Evolutionary conservation across 2,329 filamentous ascomycete species (phyloP).

Genomic region (Venturia nashicola): DNA sequence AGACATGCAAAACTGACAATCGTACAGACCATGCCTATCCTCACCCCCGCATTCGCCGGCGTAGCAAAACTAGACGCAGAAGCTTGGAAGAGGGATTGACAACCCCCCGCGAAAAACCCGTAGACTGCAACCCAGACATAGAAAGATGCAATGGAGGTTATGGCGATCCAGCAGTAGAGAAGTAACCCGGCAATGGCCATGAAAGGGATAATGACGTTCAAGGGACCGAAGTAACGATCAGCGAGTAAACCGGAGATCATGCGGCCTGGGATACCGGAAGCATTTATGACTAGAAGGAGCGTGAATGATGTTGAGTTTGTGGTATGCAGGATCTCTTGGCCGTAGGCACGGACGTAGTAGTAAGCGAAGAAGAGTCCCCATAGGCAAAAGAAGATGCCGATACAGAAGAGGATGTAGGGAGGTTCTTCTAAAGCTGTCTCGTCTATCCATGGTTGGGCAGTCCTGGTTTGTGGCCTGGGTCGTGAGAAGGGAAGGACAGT

Average conservation of each 20-base stretch:
- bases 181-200: conserved; percentile 33
- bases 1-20: conserved; percentile 3
- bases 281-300: conserved; percentile 46
- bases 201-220: conserved; percentile 45
- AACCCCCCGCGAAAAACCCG: conserved; percentile 31
- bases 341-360: conserved; percentile 22
- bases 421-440: conserved; percentile 38
- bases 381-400: conserved; percentile 34
- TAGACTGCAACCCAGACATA: conserved; percentile 34
- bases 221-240: conserved; percentile 39
- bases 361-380: conserved; percentile 34
- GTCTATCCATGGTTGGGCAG: conserved; percentile 39
- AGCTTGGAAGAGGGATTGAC: conserved; percentile 34
- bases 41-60: neutral
- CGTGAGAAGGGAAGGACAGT: conserved; percentile 30
- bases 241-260: conserved; percentile 41
- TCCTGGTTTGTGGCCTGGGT: conserved; percentile 36
- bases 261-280: conserved; percentile 43
- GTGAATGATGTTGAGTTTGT: conserved; percentile 38
- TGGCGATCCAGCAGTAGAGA: conserved; percentile 45
- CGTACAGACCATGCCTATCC: conserved; percentile 6
- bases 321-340: conserved; percentile 31
- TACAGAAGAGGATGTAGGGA: conserved; percentile 31
- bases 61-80: conserved; percentile 30
- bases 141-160: conserved; percentile 26